Conservation (phyloP, 495 filamentous ascomycete genomes). For the Aspergillus campestris region DNA sequence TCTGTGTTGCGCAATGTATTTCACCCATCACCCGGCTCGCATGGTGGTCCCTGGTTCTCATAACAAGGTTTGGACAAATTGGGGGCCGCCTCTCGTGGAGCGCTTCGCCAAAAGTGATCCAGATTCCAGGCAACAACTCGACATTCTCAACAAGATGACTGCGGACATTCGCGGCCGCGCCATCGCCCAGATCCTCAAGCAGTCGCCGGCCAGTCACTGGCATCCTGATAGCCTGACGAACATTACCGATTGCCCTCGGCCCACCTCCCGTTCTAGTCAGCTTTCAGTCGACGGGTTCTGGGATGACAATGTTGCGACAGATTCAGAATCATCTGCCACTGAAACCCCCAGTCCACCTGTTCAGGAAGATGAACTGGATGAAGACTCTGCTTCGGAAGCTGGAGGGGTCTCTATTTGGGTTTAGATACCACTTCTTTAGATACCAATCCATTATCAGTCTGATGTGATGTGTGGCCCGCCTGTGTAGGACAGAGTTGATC, state of each 20-base stretch:
- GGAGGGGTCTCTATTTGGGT: too few species aligned
- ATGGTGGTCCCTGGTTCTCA: conserved; percentile 15
- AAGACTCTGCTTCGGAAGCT: not conserved
- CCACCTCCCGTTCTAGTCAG: too few species aligned
- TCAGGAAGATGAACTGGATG: not conserved
- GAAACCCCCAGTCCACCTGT: too few species aligned
- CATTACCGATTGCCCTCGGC: too few species aligned
- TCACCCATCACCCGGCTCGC: conserved; percentile 15
- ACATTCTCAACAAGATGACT: conserved; percentile 16
- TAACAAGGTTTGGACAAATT: conserved; percentile 15
- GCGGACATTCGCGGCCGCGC: conserved; percentile 8
- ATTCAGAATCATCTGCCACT: too few species aligned
- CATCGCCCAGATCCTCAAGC: conserved; percentile 10
- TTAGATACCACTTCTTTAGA: too few species aligned
- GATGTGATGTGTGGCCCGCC: too few species aligned
- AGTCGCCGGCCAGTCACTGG: conserved; percentile 9
- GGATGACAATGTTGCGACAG: too few species aligned
- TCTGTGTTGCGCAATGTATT: conserved; percentile 21
- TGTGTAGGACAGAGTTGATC: too few species aligned
- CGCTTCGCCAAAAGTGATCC: not conserved
- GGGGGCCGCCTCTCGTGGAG: conserved; percentile 13
- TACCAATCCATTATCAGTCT: too few species aligned
- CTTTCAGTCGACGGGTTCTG: too few species aligned
- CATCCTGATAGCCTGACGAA: conserved; percentile 13
- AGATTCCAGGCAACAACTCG: conserved; percentile 6